phyloP scores from a whole-genome alignment of 352 stramenopile genomes.

The Aphanomyces euteiches region DNA sequence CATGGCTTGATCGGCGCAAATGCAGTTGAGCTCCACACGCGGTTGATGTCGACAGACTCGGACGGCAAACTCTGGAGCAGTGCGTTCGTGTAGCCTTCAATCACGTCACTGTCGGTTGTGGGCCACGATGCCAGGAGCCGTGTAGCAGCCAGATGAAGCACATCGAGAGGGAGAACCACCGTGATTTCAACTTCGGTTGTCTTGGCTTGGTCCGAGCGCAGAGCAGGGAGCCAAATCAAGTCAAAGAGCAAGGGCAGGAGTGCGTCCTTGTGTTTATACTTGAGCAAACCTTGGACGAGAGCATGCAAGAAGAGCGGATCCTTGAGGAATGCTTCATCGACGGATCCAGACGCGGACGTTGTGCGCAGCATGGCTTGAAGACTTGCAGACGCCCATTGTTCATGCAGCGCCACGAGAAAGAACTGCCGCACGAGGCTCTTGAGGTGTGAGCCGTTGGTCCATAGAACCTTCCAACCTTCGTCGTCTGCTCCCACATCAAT shows the following conservation, averaged over 20 bases:
- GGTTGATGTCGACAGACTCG: neutral
- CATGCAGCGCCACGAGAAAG: slow-evolving; percentile 12
- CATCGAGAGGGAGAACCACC: neutral
- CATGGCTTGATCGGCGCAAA: neutral
- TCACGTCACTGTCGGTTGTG: neutral
- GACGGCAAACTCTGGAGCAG: neutral
- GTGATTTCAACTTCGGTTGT: neutral
- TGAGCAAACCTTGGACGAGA: neutral
- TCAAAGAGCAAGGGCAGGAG: neutral
- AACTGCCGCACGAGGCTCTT: slow-evolving; percentile 22
- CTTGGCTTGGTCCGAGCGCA: neutral
- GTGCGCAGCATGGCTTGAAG: neutral
- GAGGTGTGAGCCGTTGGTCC: slow-evolving; percentile 23
- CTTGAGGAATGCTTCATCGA: slow-evolving; percentile 15
- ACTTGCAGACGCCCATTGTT: slow-evolving; percentile 2
- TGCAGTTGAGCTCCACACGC: neutral
- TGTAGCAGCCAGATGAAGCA: neutral
- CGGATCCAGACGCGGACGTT: neutral
- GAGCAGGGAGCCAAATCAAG: slow-evolving; percentile 3
- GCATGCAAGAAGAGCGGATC: slow-evolving; percentile 2
- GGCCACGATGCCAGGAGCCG: neutral
- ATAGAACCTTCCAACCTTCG: slow-evolving; percentile 10
- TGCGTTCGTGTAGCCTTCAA: neutral
- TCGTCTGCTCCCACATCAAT: neutral
- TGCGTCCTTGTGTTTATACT: slow-evolving; percentile 1